Evolutionary conservation across 1,284 basidiomycete genomes (phyloP), one percentile per base, ranked within the genome.

Genomic region (Trichosporon sp.): DNA sequence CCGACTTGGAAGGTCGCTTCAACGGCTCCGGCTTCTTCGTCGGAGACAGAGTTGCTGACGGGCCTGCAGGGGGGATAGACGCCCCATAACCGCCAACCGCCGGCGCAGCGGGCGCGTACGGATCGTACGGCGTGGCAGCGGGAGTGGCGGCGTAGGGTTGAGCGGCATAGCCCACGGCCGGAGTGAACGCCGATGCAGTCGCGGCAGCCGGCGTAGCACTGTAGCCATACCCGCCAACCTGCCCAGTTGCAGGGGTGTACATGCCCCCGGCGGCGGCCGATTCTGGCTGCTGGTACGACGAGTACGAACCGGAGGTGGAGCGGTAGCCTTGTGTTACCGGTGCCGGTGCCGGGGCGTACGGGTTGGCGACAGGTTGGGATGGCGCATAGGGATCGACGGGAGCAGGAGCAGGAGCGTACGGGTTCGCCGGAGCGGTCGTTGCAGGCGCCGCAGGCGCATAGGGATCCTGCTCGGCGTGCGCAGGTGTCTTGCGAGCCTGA

Each of bases 1-100:
- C 82, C 21, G 82, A 82, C 8, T 74, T 76, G 19, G 80, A 74
- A 35, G 59, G 59, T n/a, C 80, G 75, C 65, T 77, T 76, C 7
- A 77, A 75, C 16, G 78, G 74, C 56, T 70, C 76, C 2, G 78
- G 66, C 46, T 77, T 76, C 16, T 74, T 66, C 2, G 70, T 66
- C 2, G 70, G 67, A 10, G 75, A 64, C 31, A 38, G 6, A 1
- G 74, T 56, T 4, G 56, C 21, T 6, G 56, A 32, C 54, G 64
- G 63, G 31, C 73, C 70, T 35, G 67, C 32, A 46, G 66, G 37
- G 10, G 48, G 77, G 16, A 71, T 70, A 67, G 75, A 71, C 12
- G 76, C 71, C 38, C 70, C 71, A 73, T 74, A 76, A 32, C 67
- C 61, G 1, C 48, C 26, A 10, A 69, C 35, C 0, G 66, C 63